Evolutionary conservation across 257 asterid species (phyloP).

Genomic region (Solanum boliviense): DNA sequence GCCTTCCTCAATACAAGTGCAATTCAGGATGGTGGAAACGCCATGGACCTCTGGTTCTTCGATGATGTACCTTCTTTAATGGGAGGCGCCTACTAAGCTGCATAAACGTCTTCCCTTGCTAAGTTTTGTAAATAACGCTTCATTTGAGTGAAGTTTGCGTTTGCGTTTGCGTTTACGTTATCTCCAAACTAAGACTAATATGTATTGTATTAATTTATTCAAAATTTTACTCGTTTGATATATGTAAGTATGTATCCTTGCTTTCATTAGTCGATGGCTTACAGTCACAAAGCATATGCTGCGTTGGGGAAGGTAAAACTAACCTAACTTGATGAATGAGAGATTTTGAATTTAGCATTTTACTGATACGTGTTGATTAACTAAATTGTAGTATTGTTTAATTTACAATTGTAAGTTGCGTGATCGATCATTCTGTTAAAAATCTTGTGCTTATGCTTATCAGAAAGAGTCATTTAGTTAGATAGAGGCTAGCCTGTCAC

Average conservation of each 20-base stretch:
- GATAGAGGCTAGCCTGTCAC: background rate
- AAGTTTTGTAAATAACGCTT: slow-evolving; percentile 65
- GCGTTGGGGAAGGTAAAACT: slow-evolving; percentile 17
- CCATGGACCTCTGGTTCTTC: slow-evolving; percentile 69
- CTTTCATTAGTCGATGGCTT: slow-evolving; percentile 7
- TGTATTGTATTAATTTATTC: background rate
- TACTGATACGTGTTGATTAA: background rate
- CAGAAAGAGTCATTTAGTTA: background rate
- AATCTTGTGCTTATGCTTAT: background rate
- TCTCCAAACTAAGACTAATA: background rate
- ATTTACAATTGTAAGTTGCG: background rate
- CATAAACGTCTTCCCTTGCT: background rate
- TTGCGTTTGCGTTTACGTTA: background rate
- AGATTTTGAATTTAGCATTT: slow-evolving; percentile 4
- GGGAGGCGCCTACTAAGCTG: slow-evolving; percentile 43
- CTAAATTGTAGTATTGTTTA: background rate
- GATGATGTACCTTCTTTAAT: slow-evolving; percentile 49
- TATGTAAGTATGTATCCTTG: background rate
- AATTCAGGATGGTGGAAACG: slow-evolving; percentile 41
- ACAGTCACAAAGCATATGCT: slow-evolving; percentile 23
- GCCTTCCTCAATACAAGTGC: slow-evolving; percentile 50
- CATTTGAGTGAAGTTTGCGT: slow-evolving; percentile 35
- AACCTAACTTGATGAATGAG: slow-evolving; percentile 9
- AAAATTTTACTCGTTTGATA: background rate
- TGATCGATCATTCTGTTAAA: background rate